Evolutionary conservation across 1,139 yeast genomes (phyloP).

Genomic region (Lodderomyces parapsilosis): DNA sequence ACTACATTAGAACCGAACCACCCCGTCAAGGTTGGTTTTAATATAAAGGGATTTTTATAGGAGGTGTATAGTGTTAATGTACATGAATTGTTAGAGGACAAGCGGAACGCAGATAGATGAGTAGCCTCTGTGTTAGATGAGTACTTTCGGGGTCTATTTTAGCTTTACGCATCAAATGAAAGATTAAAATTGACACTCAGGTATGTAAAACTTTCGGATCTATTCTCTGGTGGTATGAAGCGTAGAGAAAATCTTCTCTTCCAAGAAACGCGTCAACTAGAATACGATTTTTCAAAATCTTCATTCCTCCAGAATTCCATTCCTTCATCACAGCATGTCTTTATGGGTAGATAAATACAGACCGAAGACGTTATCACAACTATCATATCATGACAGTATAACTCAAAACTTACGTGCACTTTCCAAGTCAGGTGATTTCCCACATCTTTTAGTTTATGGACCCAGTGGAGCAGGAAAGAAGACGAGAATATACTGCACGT

Average conservation of each 20-base stretch:
- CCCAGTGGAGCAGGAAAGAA: slow-evolving; percentile 98
- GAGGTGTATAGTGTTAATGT: not conserved
- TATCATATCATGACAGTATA: slow-evolving; percentile 67
- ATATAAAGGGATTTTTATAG: not conserved
- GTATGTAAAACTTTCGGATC: too few species aligned
- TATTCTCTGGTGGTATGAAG: too few species aligned
- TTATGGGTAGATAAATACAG: slow-evolving; percentile 96
- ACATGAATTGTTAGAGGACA: not conserved
- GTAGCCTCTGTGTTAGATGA: too few species aligned
- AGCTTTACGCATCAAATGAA: too few species aligned
- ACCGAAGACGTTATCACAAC: slow-evolving; percentile 63
- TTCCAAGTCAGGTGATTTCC: slow-evolving; percentile 81
- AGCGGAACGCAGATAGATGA: too few species aligned
- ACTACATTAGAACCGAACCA: slow-evolving; percentile 55
- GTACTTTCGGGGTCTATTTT: too few species aligned
- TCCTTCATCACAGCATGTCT: slow-evolving; percentile 60
- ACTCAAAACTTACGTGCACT: slow-evolving; percentile 64
- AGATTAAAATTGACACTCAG: too few species aligned
- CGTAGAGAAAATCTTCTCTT: too few species aligned
- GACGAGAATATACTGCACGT: slow-evolving; percentile 82
- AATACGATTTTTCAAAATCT: slow-evolving; percentile 3
- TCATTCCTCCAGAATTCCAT: not conserved
- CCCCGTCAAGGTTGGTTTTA: slow-evolving; percentile 13
- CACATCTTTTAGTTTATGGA: slow-evolving; percentile 89
- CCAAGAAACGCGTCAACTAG: not conserved